A percentile compares a stretch with the other conserved stretches of the same genome.
phyloP scores from a whole-genome alignment of 768 basidiomycete species.

The Suillus occidentalis region DNA sequence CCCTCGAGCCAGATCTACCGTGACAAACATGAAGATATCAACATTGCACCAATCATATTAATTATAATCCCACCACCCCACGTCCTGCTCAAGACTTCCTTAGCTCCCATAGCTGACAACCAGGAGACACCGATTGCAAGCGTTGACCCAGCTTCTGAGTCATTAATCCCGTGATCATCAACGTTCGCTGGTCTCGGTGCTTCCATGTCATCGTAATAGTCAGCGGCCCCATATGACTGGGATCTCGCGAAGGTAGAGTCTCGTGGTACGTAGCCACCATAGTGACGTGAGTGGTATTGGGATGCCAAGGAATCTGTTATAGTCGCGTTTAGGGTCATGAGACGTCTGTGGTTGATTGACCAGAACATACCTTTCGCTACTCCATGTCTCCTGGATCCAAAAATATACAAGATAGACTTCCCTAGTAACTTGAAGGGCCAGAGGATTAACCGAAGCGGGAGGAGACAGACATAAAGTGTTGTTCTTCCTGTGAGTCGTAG shows the following conservation, averaged over 20 bases:
- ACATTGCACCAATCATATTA: background rate
- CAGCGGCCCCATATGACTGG: constrained; percentile 11
- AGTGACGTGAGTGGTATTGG: constrained; percentile 8
- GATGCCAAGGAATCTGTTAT: constrained; percentile 11
- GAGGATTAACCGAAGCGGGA: background rate
- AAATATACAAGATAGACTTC: background rate
- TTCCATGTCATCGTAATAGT: background rate
- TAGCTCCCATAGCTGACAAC: background rate
- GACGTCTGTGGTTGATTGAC: background rate
- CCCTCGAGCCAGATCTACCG: background rate
- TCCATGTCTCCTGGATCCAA: constrained; percentile 1
- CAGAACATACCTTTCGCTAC: constrained; percentile 7
- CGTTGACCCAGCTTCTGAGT: background rate
- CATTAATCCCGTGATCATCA: background rate
- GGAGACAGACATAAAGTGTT: background rate
- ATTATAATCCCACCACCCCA: constrained; percentile 2
- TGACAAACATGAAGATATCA: background rate
- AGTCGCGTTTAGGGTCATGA: background rate
- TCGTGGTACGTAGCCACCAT: constrained; percentile 11
- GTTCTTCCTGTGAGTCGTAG: background rate
- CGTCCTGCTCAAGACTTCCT: constrained; percentile 2
- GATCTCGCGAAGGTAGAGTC: constrained; percentile 7
- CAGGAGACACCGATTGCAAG: background rate
- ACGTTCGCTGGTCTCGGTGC: background rate
- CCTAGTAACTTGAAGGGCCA: constrained; percentile 3